A percentile compares a stretch with the other conserved stretches of the same genome.
Conservation (phyloP, 2,329 filamentous ascomycete species). For the Eutypella sp. region DNA sequence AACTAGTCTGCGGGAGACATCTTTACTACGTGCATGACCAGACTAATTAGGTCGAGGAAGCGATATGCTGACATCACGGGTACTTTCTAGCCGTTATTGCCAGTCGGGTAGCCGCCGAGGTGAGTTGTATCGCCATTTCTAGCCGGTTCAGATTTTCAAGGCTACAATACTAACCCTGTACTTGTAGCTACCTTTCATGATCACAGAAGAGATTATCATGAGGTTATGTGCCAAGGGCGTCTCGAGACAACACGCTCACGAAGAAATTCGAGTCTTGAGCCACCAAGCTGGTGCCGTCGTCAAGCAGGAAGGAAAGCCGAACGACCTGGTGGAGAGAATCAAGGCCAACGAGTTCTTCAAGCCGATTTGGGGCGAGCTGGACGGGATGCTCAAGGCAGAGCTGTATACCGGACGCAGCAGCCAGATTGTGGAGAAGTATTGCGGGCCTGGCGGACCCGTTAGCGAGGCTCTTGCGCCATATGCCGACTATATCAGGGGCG, state of each 20-base stretch:
- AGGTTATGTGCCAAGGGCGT: slow-evolving; percentile 1
- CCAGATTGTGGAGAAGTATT: slow-evolving; percentile 36
- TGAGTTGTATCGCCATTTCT: background rate
- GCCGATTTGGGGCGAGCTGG: slow-evolving; percentile 61
- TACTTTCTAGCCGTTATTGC: background rate
- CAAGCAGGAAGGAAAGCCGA: slow-evolving; percentile 57
- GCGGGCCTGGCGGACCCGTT: slow-evolving; percentile 29
- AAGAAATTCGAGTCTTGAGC: slow-evolving; percentile 74
- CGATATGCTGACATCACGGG: background rate
- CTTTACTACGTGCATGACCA: slow-evolving; percentile 50
- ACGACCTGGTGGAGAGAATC: slow-evolving; percentile 76
- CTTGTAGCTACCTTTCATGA: slow-evolving; percentile 70
- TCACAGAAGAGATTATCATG: slow-evolving; percentile 31
- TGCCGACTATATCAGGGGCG: slow-evolving; percentile 21
- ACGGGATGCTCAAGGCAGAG: slow-evolving; percentile 58
- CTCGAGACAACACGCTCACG: slow-evolving; percentile 51
- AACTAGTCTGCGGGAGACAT: background rate
- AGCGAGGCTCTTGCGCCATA: slow-evolving; percentile 31
- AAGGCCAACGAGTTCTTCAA: slow-evolving; percentile 66
- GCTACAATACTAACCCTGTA: background rate
- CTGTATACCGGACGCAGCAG: slow-evolving; percentile 37
- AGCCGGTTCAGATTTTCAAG: background rate
- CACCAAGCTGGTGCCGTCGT: slow-evolving; percentile 64
- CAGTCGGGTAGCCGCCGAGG: background rate
- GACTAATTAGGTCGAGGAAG: slow-evolving; percentile 42